These are phyloP conservation scores for Diaporthe velutina DNA, from an alignment of 2,329 filamentous ascomycete species.

Conservation along the genomic window DNA sequence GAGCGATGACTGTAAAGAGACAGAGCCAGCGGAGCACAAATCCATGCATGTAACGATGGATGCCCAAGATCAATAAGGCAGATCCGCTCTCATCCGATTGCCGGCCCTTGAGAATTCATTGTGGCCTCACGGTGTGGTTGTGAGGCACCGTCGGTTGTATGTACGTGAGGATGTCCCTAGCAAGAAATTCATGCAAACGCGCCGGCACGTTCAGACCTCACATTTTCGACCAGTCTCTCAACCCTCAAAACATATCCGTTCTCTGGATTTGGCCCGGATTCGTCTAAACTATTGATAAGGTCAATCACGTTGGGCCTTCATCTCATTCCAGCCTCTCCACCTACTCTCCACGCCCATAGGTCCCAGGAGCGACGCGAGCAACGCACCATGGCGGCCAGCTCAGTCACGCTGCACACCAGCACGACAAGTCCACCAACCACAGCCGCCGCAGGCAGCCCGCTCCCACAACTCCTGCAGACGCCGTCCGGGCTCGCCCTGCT, in stretches of 20 bases:
- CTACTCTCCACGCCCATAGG: not conserved
- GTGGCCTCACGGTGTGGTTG: not conserved
- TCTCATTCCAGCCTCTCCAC: not conserved
- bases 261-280: not conserved
- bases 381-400: conserved; percentile 36
- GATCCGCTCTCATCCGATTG: not conserved
- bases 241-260: not conserved
- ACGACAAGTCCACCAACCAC: conserved; percentile 40
- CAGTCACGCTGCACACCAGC: conserved; percentile 56
- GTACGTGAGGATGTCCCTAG: not conserved
- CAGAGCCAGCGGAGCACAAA: not conserved
- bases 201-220: not conserved
- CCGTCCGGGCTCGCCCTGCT: conserved; percentile 90
- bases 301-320: rapidly evolving
- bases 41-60: not conserved
- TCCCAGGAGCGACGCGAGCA: not conserved
- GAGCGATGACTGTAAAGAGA: not conserved
- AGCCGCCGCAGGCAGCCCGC: conserved; percentile 60
- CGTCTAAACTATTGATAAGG: not conserved
- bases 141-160: not conserved
- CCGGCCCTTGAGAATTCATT: too few relatives aligned
- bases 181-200: conserved; percentile 14
- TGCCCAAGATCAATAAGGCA: too few relatives aligned
- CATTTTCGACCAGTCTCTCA: not conserved
- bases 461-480: conserved; percentile 88